Evolutionary conservation across 2,329 filamentous ascomycete genomes (phyloP), one percentile per base, ranked within the genome.

Genomic region (Penicillium sumatraense): DNA sequence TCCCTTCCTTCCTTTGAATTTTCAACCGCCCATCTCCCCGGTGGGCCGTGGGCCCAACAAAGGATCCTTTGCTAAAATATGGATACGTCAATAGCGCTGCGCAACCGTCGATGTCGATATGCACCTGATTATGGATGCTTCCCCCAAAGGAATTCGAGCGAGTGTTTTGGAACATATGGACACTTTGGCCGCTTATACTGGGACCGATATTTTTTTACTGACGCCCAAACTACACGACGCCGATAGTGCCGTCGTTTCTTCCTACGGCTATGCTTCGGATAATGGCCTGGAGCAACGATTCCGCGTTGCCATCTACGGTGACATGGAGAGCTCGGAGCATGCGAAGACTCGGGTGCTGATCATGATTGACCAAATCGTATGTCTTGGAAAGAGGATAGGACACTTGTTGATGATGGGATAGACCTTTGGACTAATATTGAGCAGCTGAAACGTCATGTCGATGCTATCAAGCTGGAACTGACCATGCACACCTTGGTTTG

Each of bases 321-420:
- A 99, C 72, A 89, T 95, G 75, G 87, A 98, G 78, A 96, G 92
- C 63, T 89, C 91, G 24, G 95, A 99, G 75, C 93, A 98, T 76
- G 95, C 95, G 52, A 99, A 99, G 82, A 96, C 93, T 16, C 86
- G 95, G 62, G 88, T 97, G 36, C 80, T 99, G 73, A 96, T 98
- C 74, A 95, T 97, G 82, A 98, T 99, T 71, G 95, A 99, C 74
- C 91, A 92, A 76, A 86, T 96, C 79, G 90, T 95, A 83, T 31
- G 66, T 66, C 50, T 59, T 66, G 54, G 56, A 67, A 53, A 18
- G 20, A 14, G 23, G 13, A 11, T 4, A n/a, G 16, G 16, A 21
- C n/a, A n/a, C n/a, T n/a, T n/a, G n/a, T n/a, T n/a, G n/a, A n/a
- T n/a, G n/a, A n/a, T n/a, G n/a, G n/a, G n/a, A n/a, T n/a, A n/a